A percentile compares a stretch with the other conserved stretches of the same genome.
Conservation (phyloP, 73 alveolate species). For the Strombidium stylifer region DNA sequence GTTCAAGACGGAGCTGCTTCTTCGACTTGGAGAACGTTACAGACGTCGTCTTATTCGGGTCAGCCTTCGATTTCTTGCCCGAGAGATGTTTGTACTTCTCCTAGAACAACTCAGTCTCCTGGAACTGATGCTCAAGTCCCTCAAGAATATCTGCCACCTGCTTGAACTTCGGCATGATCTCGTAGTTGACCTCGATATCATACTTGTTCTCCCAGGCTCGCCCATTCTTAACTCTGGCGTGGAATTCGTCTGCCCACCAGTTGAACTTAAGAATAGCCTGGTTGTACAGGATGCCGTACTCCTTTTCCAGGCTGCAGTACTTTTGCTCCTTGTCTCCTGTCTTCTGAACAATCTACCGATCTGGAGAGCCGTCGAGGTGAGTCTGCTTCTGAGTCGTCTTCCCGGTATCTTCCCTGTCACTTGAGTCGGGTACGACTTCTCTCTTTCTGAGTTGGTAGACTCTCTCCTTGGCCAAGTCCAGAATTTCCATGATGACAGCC, state of each 20-base stretch:
- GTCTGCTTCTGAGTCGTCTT: background rate
- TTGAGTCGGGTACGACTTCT: too few relatives aligned
- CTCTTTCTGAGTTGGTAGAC: background rate
- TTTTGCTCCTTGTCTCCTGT: background rate
- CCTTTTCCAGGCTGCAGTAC: background rate
- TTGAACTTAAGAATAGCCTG: background rate
- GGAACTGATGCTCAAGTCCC: background rate
- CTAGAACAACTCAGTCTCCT: slow-evolving; percentile 1
- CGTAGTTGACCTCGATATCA: slow-evolving; percentile 1
- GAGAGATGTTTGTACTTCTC: background rate
- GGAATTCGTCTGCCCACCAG: background rate
- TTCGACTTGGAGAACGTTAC: too few relatives aligned
- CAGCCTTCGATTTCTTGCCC: background rate
- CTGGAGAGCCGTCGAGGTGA: background rate
- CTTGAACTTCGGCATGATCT: slow-evolving; percentile 13
- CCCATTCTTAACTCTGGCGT: background rate
- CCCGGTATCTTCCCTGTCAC: background rate
- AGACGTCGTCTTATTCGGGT: too few relatives aligned
- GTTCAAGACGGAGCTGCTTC: too few relatives aligned
- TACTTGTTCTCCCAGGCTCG: slow-evolving; percentile 6
- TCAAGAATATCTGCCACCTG: background rate
- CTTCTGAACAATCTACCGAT: background rate
- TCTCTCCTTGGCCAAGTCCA: slow-evolving; percentile 14
- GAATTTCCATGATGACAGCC: slow-evolving; percentile 3
- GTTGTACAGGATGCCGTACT: slow-evolving; percentile 1